These are phyloP conservation scores for Suillus discolor DNA, from an alignment of 768 basidiomycete species.

Conservation along the genomic window DNA sequence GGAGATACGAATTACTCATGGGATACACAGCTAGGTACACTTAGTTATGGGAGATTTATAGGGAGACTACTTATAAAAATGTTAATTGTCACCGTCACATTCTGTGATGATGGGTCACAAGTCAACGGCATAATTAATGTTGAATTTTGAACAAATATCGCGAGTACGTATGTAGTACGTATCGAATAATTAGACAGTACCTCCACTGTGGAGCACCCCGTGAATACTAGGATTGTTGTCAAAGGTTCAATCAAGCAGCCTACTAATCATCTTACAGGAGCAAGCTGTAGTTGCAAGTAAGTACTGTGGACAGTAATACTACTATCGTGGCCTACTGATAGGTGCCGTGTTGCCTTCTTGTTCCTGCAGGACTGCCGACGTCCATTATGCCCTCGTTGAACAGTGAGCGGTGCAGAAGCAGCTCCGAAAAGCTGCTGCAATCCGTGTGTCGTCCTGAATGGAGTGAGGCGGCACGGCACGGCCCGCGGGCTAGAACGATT, in stretches of 20 bases:
- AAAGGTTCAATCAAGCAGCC: background rate
- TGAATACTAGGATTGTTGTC: background rate
- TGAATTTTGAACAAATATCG: no score
- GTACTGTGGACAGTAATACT: background rate
- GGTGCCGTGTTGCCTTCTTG: background rate
- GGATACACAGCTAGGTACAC: background rate
- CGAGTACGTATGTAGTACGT: no score
- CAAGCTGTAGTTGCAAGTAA: background rate
- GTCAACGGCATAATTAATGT: no score
- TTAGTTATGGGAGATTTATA: constrained; percentile 7
- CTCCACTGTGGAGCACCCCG: no score
- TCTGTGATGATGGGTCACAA: background rate
- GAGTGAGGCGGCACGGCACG: background rate
- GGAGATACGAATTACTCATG: background rate
- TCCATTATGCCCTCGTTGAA: background rate
- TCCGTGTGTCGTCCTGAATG: background rate
- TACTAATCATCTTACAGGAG: background rate
- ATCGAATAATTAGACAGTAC: no score
- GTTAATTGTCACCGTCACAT: background rate
- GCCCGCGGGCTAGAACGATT: background rate
- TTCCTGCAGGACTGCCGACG: background rate
- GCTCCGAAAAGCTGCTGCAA: background rate
- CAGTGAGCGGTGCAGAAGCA: background rate
- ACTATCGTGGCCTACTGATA: no score
- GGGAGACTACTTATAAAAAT: background rate